phyloP scores from a whole-genome alignment of 208 protist species.

The Leishmania martiniquensis region DNA sequence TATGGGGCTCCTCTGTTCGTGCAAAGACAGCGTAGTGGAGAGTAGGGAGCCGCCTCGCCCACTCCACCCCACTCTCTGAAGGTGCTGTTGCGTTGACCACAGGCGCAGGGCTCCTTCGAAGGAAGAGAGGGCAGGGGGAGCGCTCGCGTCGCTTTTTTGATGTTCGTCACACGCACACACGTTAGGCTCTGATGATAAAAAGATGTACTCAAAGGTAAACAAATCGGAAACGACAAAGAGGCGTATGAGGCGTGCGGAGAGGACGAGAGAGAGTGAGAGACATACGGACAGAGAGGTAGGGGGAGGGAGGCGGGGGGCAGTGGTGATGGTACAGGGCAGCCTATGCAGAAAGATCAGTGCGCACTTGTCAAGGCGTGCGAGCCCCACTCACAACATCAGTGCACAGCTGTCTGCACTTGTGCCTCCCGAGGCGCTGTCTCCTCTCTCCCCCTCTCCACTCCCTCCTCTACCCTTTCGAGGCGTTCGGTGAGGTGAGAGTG shows the following conservation, averaged over 20 bases:
- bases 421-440: neutral
- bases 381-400: neutral
- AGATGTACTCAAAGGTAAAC: neutral
- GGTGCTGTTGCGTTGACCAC: neutral
- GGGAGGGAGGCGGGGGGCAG: neutral
- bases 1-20: neutral
- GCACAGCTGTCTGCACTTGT: neutral
- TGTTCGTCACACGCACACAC: neutral
- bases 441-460: neutral
- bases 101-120: neutral
- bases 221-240: neutral
- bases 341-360: neutral
- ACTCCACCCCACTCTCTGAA: neutral
- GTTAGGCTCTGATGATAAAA: neutral
- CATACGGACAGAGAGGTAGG: neutral
- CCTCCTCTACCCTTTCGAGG: neutral
- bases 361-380: neutral
- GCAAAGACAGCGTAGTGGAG: neutral
- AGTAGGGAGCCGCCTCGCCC: neutral
- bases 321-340: neutral
- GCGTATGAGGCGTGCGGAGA: neutral
- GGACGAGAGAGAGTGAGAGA: neutral
- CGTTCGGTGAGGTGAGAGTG: neutral
- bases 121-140: neutral
- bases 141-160: neutral